Conservation (phyloP, 2,329 filamentous ascomycete genomes). For the Beauveria varroae region DNA sequence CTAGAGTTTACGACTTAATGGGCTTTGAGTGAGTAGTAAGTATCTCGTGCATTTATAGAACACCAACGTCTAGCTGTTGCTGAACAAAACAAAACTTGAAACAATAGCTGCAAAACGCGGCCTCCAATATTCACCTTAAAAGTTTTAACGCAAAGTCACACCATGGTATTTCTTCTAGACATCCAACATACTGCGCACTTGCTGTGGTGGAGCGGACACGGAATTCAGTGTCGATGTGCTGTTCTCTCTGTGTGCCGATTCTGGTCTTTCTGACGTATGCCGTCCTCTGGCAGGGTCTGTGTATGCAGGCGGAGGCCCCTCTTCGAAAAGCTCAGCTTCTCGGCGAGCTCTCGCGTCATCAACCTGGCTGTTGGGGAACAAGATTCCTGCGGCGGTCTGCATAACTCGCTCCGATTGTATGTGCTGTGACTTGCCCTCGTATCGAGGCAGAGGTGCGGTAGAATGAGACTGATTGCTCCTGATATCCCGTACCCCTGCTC, state of each 20-base stretch:
- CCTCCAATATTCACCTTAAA: background rate
- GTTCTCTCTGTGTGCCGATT: conserved; percentile 31
- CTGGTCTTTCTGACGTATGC: conserved; percentile 20
- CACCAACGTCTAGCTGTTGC: conserved; percentile 9
- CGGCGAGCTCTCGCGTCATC: conserved; percentile 26
- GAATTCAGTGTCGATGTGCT: conserved; percentile 42
- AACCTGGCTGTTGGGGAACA: conserved; percentile 38
- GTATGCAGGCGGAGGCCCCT: conserved; percentile 38
- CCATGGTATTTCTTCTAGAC: conserved; percentile 27
- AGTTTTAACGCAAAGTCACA: background rate
- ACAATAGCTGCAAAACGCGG: background rate
- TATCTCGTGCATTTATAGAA: background rate
- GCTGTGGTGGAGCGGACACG: conserved; percentile 41
- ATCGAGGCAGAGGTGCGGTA: conserved; percentile 22
- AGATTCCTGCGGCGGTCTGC: conserved; percentile 34
- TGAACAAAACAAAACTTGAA: background rate
- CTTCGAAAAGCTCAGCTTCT: conserved; percentile 32
- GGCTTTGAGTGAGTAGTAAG: background rate
- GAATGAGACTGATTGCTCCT: conserved; percentile 13
- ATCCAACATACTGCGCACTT: conserved; percentile 52
- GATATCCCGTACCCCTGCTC: conserved; percentile 22
- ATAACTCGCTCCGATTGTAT: conserved; percentile 38
- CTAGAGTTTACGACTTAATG: background rate
- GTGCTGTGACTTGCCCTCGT: conserved; percentile 36
- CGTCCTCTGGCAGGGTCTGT: conserved; percentile 19